Base-by-base conservation (phyloP, 2,329 filamentous ascomycete genomes). In the Aaosphaeria arxii region DNA sequence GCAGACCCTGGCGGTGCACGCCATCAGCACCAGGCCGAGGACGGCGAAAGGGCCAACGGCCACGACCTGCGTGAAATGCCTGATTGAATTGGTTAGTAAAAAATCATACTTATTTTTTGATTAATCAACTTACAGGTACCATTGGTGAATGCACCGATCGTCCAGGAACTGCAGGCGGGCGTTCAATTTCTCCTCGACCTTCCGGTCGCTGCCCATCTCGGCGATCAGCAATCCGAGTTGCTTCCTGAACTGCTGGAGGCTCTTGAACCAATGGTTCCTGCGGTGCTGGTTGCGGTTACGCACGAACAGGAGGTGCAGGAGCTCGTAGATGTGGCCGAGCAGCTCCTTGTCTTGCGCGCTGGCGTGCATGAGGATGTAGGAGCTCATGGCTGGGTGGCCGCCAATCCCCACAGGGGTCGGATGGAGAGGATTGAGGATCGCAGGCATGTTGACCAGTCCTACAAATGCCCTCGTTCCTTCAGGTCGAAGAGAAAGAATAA, bases 261-360 rank as follows among this genome's bases (percentile, higher is more conserved):
- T 77, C 59, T 84, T 82, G 83, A 88, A 97, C 92, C 92, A 99
- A 64, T 84, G 82, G 30, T 85, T 81, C 53, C 81, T 78, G 47
- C 85, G 85, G 70, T 97, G 92, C 73, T 97, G 92, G 74, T 96
- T 97, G 64, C 85, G 86, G 75, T 96, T 94, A 61, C 91, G 89
- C 66, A 89, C 85, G 70, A 86, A 82, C 60, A 95, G 82, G 56
- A 88, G 80, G 61, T 86, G 78, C 40, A 96, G 82, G 42, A 91
- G 72, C 43, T 80, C 58, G 61, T 73, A 49, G 62, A 77, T 63
- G 48, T 73, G 69, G 41, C 53, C 40, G 1, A 71, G 64, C 49
- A 61, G 59, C 30, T 64, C 58, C 17, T 63, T 64, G 29, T 69
- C 64, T 29, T 61, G 56, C 7, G 49, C 35, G 0, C 50, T 44